phyloP scores from a whole-genome alignment of 495 filamentous ascomycete genomes.

The Podospora australis region DNA sequence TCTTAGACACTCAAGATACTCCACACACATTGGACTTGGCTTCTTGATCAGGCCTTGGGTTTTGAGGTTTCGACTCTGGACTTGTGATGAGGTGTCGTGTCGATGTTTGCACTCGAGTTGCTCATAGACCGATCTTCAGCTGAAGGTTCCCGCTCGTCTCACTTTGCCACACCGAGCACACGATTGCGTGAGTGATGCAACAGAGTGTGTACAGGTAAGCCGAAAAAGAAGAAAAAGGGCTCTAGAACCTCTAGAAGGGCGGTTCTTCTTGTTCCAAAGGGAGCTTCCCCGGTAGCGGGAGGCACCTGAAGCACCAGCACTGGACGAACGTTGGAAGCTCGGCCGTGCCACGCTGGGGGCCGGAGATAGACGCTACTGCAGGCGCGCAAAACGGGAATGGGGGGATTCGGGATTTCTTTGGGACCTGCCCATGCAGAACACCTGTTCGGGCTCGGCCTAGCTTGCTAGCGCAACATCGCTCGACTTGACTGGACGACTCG shows the following conservation, averaged over 20 bases:
- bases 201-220: not conserved
- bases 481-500: too few relatives aligned
- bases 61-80: too few relatives aligned
- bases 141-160: not conserved
- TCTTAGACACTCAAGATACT: too few relatives aligned
- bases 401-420: too few relatives aligned
- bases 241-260: not conserved
- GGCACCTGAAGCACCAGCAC: not conserved
- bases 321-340: not conserved
- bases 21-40: too few relatives aligned
- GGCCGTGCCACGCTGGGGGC: constrained; percentile 7
- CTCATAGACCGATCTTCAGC: constrained; percentile 1
- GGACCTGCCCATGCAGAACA: not conserved
- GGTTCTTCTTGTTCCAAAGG: not conserved
- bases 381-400: constrained; percentile 2
- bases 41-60: too few relatives aligned
- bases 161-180: constrained; percentile 2
- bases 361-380: constrained; percentile 6
- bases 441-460: not conserved
- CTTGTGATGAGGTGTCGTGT: too few relatives aligned
- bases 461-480: too few relatives aligned
- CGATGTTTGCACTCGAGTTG: not conserved
- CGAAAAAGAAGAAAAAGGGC: not conserved
- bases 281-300: not conserved
- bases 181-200: too few relatives aligned